Evolutionary conservation across 2,329 filamentous ascomycete genomes (phyloP).

Genomic region (Colletotrichum shisoi): DNA sequence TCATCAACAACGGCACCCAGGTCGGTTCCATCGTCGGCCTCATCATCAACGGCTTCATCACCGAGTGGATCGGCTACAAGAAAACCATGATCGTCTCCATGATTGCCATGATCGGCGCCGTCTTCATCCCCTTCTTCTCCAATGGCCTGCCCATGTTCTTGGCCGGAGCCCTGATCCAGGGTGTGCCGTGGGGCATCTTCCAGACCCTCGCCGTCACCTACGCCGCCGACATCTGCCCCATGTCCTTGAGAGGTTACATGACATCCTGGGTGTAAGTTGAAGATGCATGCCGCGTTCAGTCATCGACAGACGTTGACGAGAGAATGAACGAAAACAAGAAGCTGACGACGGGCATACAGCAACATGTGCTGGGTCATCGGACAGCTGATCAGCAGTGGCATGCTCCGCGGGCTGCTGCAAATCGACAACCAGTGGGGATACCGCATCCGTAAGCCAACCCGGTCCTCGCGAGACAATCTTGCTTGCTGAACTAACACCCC

Average conservation of each 20-base stretch:
- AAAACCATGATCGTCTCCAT: conserved; percentile 56
- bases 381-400: conserved; percentile 50
- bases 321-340: conserved; percentile 40
- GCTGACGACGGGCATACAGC: conserved; percentile 13
- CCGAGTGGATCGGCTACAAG: conserved; percentile 55
- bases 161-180: conserved; percentile 50
- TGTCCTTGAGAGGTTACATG: conserved; percentile 46
- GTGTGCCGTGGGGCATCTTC: conserved; percentile 49
- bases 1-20: conserved; percentile 54
- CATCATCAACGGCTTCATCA: conserved; percentile 56
- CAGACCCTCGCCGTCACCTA: conserved; percentile 51
- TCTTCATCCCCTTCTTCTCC: conserved; percentile 60
- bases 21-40: conserved; percentile 60
- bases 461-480: too few relatives aligned
- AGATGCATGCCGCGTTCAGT: not conserved
- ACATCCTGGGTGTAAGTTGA: conserved; percentile 45
- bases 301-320: too few relatives aligned
- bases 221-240: conserved; percentile 50
- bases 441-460: conserved; percentile 47
- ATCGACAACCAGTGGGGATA: conserved; percentile 53
- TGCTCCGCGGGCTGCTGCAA: conserved; percentile 48
- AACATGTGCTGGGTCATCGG: conserved; percentile 56
- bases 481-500: not conserved
- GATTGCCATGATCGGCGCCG: conserved; percentile 50
- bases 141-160: conserved; percentile 51